phyloP scores from a whole-genome alignment of 768 basidiomycete species.

The Leccinum imitatum region DNA sequence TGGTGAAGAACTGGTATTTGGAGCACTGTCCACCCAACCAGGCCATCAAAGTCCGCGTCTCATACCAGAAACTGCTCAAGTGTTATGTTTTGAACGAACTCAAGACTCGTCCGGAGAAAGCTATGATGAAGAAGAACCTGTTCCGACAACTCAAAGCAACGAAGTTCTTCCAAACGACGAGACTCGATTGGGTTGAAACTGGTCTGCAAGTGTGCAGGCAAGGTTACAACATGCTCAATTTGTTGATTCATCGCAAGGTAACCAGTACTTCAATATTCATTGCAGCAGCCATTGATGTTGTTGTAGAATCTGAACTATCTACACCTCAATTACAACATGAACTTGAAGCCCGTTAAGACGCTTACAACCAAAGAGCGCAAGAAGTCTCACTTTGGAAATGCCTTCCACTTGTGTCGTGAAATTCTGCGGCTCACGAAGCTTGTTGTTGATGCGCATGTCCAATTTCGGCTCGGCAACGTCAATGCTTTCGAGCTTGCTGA shows the following conservation, averaged over 20 bases:
- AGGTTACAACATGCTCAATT: conserved; percentile 99
- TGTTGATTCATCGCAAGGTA: conserved; percentile 97
- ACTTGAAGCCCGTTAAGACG: conserved; percentile 96
- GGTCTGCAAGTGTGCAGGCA: conserved; percentile 98
- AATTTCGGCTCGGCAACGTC: conserved; percentile 96
- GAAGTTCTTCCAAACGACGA: conserved; percentile 99
- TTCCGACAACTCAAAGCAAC: conserved; percentile 97
- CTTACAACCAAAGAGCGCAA: conserved; percentile 99
- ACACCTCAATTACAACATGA: conserved; percentile 98
- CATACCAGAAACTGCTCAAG: conserved; percentile 97
- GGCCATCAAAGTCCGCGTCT: conserved; percentile 97
- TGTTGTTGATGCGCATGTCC: conserved; percentile 98
- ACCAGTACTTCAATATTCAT: not conserved
- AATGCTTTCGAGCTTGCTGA: conserved; percentile 99
- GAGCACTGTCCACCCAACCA: conserved; percentile 97
- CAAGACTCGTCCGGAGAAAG: conserved; percentile 84
- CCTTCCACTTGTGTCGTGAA: conserved; percentile 97
- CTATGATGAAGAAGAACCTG: conserved; percentile 97
- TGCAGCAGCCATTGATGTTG: conserved; percentile 1
- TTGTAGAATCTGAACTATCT: conserved; percentile 84
- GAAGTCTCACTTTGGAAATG: conserved; percentile 99
- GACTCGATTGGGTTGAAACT: conserved; percentile 98
- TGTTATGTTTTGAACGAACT: conserved; percentile 95
- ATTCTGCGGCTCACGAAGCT: conserved; percentile 97
- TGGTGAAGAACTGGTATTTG: conserved; percentile 98